phyloP scores from a whole-genome alignment of 1,284 basidiomycete species.

The Laetiporus sulphureus region DNA sequence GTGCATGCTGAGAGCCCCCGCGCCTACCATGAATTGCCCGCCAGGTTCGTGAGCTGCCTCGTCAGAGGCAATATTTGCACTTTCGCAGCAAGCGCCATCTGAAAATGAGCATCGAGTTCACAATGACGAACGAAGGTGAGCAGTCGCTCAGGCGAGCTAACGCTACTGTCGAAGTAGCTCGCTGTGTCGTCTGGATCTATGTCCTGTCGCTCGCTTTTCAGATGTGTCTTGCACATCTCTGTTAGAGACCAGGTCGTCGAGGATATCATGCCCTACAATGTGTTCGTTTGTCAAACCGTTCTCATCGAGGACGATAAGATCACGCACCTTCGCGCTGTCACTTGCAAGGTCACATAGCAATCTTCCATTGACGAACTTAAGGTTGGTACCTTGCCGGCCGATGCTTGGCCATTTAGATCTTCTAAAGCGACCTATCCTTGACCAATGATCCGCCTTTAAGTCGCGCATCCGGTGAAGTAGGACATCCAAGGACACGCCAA shows the following conservation, averaged over 20 bases:
- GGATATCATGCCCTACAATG: constrained; percentile 76
- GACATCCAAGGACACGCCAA: constrained; percentile 89
- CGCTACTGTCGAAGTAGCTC: constrained; percentile 82
- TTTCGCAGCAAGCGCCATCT: constrained; percentile 91
- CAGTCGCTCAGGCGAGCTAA: constrained; percentile 74
- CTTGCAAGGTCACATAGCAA: constrained; percentile 90
- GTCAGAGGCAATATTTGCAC: constrained; percentile 90
- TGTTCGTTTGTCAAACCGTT: neutral
- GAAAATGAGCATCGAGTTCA: constrained; percentile 91
- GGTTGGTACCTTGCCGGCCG: constrained; percentile 80
- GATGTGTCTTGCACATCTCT: constrained; percentile 92
- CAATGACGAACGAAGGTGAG: constrained; percentile 89
- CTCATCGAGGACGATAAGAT: neutral
- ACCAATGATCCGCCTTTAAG: constrained; percentile 89
- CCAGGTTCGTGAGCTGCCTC: constrained; percentile 93
- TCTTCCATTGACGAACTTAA: constrained; percentile 81
- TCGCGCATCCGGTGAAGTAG: constrained; percentile 90
- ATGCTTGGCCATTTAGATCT: constrained; percentile 79
- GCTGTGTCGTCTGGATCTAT: constrained; percentile 96
- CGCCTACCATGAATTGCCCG: constrained; percentile 91
- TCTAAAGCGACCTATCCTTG: constrained; percentile 88
- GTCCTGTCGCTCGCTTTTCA: constrained; percentile 82
- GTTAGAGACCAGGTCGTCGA: constrained; percentile 98
- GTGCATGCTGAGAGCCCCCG: constrained; percentile 3
- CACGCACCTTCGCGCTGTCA: constrained; percentile 84